These are phyloP conservation scores for Backusella luteola DNA, from an alignment of 192 early-diverging fungal species.

Conservation along the genomic window DNA sequence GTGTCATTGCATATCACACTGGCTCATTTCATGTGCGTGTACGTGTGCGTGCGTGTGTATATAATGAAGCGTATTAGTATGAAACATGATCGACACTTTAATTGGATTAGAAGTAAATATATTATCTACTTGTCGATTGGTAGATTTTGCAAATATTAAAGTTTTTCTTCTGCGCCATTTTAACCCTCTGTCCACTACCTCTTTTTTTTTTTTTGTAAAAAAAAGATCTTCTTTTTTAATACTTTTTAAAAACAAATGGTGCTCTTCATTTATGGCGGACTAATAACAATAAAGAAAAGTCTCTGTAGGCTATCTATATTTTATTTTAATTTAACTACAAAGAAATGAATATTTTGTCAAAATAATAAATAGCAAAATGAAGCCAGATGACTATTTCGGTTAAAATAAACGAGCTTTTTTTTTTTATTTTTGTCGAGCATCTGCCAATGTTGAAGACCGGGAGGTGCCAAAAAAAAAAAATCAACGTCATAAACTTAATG, in stretches of 20 bases:
- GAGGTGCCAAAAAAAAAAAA: background rate
- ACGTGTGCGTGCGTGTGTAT: no score
- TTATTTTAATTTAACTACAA: background rate
- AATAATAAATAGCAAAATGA: background rate
- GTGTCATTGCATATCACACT: background rate
- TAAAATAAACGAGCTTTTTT: background rate
- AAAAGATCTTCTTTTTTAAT: background rate
- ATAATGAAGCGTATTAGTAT: background rate
- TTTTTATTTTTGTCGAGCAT: background rate
- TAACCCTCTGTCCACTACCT: background rate
- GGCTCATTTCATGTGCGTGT: background rate
- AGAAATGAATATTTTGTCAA: background rate
- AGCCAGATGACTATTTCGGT: background rate
- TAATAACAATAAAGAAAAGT: background rate
- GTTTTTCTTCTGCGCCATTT: constrained; percentile 2
- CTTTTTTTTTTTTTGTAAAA: background rate
- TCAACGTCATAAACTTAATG: background rate
- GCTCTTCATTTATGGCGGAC: no score
- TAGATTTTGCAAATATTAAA: background rate
- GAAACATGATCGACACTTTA: background rate
- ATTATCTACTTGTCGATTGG: background rate
- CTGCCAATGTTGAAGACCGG: background rate
- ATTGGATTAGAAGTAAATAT: background rate
- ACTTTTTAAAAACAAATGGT: background rate
- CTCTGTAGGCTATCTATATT: background rate